Percentiles rank a stretch among this genome's conserved stretches.
Conservation (phyloP, 202 grass and related monocot genomes). For the Musa balbisiana region DNA sequence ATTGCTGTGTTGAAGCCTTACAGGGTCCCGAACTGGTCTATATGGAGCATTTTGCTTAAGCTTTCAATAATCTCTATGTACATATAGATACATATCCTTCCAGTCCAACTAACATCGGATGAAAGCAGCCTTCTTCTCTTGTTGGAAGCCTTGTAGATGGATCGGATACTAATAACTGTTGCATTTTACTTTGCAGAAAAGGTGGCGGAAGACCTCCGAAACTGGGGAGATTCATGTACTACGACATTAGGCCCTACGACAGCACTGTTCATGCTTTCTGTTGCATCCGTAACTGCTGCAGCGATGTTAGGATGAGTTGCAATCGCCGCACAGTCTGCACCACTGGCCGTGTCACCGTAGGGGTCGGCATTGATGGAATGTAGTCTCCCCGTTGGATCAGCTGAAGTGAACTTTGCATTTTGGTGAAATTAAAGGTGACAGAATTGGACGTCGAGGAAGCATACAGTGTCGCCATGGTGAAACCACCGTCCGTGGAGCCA, state of each 20-base stretch:
- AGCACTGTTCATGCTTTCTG: too few species aligned
- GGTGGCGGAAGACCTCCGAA: neutral
- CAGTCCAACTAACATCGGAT: too few species aligned
- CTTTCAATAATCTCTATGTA: too few species aligned
- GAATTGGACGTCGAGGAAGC: slow-evolving; percentile 54
- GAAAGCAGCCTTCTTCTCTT: too few species aligned
- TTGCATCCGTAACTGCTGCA: neutral
- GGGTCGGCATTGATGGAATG: neutral
- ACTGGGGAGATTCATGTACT: neutral
- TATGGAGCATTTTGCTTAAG: too few species aligned
- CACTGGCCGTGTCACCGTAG: neutral
- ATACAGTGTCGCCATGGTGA: slow-evolving; percentile 43
- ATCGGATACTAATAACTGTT: too few species aligned
- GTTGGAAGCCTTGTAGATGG: too few species aligned
- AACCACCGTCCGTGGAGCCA: neutral
- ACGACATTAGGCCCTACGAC: neutral
- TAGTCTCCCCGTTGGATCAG: slow-evolving; percentile 6
- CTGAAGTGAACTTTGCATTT: neutral
- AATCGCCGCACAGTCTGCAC: slow-evolving; percentile 10
- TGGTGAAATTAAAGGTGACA: slow-evolving; percentile 66
- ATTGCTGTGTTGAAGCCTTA: too few species aligned
- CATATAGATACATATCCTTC: too few species aligned
- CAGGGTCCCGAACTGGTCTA: too few species aligned
- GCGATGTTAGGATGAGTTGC: slow-evolving; percentile 8
- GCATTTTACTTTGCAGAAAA: too few species aligned